Conservation (phyloP, 306 rosid species). For the Luffa aegyptiaca region DNA sequence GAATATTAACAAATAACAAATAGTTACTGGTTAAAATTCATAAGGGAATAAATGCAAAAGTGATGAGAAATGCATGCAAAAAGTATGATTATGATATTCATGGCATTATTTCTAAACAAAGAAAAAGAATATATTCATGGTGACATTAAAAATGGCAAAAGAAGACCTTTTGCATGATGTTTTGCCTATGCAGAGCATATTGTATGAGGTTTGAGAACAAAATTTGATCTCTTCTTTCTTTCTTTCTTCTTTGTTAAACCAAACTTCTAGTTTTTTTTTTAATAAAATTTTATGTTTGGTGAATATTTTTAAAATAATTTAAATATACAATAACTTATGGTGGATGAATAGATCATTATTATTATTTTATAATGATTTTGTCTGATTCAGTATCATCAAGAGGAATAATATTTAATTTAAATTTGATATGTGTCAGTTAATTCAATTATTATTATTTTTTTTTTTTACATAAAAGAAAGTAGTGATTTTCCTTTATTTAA, state of each 20-base stretch:
- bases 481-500: too few relatives aligned
- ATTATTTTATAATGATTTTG: too few relatives aligned
- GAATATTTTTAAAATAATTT: neutral
- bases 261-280: neutral
- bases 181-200: neutral
- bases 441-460: too few relatives aligned
- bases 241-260: neutral
- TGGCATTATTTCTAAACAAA: neutral
- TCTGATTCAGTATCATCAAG: too few relatives aligned
- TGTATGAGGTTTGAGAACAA: neutral
- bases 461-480: too few relatives aligned
- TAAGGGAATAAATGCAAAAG: neutral
- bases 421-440: neutral
- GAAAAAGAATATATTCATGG: too few relatives aligned
- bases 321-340: too few relatives aligned
- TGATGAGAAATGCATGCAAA: neutral
- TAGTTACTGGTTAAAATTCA: neutral
- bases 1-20: neutral
- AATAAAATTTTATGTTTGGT: neutral
- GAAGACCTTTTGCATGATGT: neutral
- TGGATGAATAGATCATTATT: neutral
- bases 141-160: neutral
- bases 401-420: too few relatives aligned
- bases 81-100: neutral
- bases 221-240: neutral